Conservation (phyloP, 1,284 basidiomycete species). For the Ustilago nuda region DNA sequence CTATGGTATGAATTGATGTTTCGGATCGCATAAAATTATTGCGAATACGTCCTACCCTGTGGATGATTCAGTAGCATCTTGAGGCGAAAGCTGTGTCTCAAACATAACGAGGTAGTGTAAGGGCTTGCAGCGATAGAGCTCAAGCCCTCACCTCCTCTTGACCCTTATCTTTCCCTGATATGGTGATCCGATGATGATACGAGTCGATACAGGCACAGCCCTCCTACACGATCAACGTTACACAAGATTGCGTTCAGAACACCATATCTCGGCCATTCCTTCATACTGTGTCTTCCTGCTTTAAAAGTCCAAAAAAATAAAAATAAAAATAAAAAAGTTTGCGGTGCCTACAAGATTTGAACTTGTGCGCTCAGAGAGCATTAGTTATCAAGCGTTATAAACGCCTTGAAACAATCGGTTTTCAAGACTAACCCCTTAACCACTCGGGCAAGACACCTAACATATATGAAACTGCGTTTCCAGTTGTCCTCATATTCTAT, state of each 20-base stretch:
- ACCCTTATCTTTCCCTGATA: no score
- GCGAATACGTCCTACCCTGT: no score
- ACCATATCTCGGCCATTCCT: neutral
- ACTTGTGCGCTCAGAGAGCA: constrained; percentile 1
- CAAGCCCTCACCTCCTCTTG: no score
- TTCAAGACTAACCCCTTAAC: constrained; percentile 24
- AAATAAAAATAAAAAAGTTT: neutral
- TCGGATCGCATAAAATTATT: no score
- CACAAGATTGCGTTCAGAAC: neutral
- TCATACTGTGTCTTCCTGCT: neutral
- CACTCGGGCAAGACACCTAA: constrained; percentile 10
- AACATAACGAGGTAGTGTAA: no score
- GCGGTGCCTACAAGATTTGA: constrained; percentile 6
- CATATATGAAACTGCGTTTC: neutral
- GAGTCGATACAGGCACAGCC: no score
- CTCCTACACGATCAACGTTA: no score
- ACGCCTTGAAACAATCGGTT: neutral
- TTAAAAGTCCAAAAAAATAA: neutral
- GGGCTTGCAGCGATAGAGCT: no score
- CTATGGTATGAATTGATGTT: no score
- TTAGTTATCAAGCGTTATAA: neutral
- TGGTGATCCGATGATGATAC: no score
- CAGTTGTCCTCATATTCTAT: neutral
- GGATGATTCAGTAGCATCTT: no score
- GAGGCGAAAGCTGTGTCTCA: no score